Conservation (phyloP, 345 rosid species). For the Eucalyptus urophylla region DNA sequence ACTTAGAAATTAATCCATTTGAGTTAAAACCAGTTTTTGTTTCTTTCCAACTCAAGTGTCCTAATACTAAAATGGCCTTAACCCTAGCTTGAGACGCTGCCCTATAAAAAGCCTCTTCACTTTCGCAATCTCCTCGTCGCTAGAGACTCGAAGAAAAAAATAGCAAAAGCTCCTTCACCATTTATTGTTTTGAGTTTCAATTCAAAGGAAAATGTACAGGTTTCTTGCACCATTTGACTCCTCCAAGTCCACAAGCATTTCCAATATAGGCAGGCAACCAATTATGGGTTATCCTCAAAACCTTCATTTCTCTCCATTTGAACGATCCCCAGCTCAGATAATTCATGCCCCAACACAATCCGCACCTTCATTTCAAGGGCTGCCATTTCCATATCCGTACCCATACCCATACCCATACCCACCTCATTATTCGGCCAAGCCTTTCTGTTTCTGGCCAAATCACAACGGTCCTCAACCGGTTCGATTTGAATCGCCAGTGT, state of each 20-base stretch:
- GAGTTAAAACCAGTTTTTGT: not conserved
- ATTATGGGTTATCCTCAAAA: not conserved
- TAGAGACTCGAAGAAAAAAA: not conserved
- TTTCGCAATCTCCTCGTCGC: not conserved
- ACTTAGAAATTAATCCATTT: not conserved
- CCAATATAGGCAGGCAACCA: not conserved
- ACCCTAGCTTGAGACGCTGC: not conserved
- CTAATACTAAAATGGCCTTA: not conserved
- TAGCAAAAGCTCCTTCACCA: not conserved
- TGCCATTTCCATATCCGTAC: not conserved
- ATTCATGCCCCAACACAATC: not conserved
- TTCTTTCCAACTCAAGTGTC: not conserved
- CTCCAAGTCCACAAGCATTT: not conserved
- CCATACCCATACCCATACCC: not conserved
- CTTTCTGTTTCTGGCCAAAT: not conserved
- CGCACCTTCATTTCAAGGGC: not conserved
- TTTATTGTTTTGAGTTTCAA: not conserved
- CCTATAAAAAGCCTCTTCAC: not conserved
- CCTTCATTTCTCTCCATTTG: not conserved
- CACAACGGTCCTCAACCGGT: not conserved
- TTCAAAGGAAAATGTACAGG: not conserved
- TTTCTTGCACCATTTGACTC: not conserved
- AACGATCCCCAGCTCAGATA: not conserved
- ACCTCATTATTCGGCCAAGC: not conserved
- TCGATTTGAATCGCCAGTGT: not conserved